phyloP scores from a whole-genome alignment of 179 eudicot species.

The Spergularia azorica region DNA sequence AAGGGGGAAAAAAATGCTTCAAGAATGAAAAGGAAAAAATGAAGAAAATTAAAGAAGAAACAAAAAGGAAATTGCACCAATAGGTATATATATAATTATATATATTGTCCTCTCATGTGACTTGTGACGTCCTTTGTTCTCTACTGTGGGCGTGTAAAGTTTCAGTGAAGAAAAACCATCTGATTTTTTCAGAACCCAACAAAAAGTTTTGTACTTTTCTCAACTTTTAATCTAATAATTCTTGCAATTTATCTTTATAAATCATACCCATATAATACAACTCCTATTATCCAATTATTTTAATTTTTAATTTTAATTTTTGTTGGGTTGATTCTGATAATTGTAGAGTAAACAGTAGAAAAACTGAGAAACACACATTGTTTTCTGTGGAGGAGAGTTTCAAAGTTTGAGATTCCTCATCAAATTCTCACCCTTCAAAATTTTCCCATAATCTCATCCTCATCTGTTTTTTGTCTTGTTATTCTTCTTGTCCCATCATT shows the following conservation, averaged over 20 bases:
- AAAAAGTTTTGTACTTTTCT: not conserved
- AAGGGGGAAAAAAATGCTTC: not conserved
- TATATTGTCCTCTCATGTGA: slow-evolving; percentile 23
- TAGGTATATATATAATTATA: slow-evolving; percentile 10
- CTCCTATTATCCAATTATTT: not conserved
- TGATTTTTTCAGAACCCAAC: not conserved
- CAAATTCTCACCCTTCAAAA: slow-evolving; percentile 42
- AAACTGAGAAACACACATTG: slow-evolving; percentile 42
- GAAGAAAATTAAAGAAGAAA: not conserved
- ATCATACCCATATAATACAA: not conserved
- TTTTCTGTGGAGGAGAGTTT: slow-evolving; percentile 40
- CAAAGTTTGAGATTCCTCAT: slow-evolving; percentile 25
- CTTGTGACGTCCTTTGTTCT: slow-evolving; percentile 9
- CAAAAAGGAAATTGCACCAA: not conserved
- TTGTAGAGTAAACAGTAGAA: not conserved
- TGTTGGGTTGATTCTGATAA: slow-evolving; percentile 20
- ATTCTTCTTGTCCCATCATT: not conserved
- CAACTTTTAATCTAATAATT: not conserved
- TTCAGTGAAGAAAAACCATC: not conserved
- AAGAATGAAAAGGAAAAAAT: not conserved
- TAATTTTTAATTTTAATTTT: not conserved
- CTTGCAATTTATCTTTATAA: not conserved
- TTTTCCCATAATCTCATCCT: slow-evolving; percentile 33
- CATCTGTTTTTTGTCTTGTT: slow-evolving; percentile 27
- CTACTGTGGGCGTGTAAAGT: not conserved